Conservation (phyloP, 352 stramenopile species). For the Pythium insidiosum region DNA sequence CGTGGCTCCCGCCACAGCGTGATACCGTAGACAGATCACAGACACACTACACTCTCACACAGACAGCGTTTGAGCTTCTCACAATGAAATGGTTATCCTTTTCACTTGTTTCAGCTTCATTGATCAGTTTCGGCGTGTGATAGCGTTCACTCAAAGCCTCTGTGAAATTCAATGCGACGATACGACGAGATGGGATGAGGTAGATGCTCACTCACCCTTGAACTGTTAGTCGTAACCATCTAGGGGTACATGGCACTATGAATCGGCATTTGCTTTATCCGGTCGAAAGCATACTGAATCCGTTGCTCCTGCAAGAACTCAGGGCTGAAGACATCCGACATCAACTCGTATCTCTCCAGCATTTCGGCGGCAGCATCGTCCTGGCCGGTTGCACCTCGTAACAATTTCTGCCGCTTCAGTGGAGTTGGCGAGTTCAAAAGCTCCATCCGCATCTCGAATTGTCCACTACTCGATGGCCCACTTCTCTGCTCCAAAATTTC, state of each 20-base stretch:
- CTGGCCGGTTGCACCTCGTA: conserved; percentile 2
- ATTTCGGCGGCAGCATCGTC: conserved; percentile 10
- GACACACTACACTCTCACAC: too few relatives aligned
- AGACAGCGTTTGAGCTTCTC: too few relatives aligned
- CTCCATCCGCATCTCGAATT: neutral
- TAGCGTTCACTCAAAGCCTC: too few relatives aligned
- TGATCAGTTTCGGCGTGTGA: too few relatives aligned
- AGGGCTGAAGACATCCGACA: conserved; percentile 9
- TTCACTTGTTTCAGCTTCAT: too few relatives aligned
- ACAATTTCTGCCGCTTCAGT: conserved; percentile 9
- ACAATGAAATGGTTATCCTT: too few relatives aligned
- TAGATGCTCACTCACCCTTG: too few relatives aligned
- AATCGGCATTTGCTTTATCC: conserved; percentile 11
- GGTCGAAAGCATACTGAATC: conserved; percentile 10
- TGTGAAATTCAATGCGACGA: too few relatives aligned
- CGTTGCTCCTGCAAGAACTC: conserved; percentile 8
- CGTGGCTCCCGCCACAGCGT: too few relatives aligned
- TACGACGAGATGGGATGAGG: too few relatives aligned
- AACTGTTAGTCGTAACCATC: neutral
- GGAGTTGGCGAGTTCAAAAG: conserved; percentile 5
- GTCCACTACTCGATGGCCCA: neutral
- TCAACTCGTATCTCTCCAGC: too few relatives aligned
- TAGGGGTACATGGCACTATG: conserved; percentile 9
- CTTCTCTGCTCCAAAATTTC: conserved; percentile 7
- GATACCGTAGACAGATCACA: too few relatives aligned